Evolutionary conservation across 176 grass and related monocot species (phyloP).

Genomic region (Oryza nivara): DNA sequence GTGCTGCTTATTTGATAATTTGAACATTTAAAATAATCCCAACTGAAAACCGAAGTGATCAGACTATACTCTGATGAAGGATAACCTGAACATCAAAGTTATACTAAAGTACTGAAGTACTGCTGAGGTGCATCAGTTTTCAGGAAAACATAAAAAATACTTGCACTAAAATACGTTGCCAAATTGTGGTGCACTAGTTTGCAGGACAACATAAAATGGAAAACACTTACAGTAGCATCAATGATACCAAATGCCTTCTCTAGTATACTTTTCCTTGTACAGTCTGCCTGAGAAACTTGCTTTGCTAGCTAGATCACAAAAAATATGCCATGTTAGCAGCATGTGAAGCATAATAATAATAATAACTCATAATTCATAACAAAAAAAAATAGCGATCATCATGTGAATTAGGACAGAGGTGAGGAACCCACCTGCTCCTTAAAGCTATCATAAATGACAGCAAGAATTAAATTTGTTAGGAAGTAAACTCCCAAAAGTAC

Average conservation of each 20-base stretch:
- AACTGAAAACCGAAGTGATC: conserved; percentile 3
- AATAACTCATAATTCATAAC: conserved; percentile 24
- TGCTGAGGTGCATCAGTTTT: background rate
- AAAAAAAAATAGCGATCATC: conserved; percentile 21
- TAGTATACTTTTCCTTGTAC: conserved; percentile 72
- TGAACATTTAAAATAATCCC: background rate
- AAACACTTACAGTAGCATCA: conserved; percentile 68
- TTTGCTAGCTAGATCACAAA: conserved; percentile 78
- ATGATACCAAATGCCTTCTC: conserved; percentile 93
- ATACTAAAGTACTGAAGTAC: conserved; percentile 18
- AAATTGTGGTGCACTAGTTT: background rate
- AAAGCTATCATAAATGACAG: conserved; percentile 98
- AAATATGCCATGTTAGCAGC: conserved; percentile 27
- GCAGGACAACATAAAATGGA: conserved; percentile 37
- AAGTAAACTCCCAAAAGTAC: conserved; percentile 98
- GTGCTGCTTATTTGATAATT: background rate
- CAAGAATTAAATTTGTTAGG: conserved; percentile 98
- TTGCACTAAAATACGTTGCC: conserved; percentile 47
- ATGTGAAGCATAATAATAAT: conserved; percentile 15
- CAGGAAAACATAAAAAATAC: conserved; percentile 47
- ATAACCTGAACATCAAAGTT: background rate
- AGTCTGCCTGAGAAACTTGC: conserved; percentile 80
- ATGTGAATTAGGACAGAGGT: conserved; percentile 2
- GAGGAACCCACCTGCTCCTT: conserved; percentile 80
- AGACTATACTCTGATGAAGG: conserved; percentile 19